These are phyloP conservation scores for Phascolomyces articulosus DNA, from an alignment of 371 early-diverging fungal genomes.

Conservation along the genomic window DNA sequence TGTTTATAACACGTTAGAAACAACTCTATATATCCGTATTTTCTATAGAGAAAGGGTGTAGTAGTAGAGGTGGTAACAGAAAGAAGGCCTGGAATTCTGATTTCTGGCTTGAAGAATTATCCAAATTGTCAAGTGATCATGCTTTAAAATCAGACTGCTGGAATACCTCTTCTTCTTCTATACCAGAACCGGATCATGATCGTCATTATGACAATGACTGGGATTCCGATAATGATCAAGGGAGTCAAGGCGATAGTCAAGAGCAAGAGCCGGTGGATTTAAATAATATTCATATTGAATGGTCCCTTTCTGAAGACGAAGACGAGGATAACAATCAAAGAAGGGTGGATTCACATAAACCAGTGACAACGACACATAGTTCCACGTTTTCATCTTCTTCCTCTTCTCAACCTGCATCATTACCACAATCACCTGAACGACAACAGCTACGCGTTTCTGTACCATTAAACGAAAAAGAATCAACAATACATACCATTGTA, in stretches of 20 bases:
- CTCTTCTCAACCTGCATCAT: too few species aligned
- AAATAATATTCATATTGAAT: neutral
- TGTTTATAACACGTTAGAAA: too few species aligned
- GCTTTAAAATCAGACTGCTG: constrained; percentile 5
- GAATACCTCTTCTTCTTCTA: neutral
- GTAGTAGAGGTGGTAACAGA: neutral
- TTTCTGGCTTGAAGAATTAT: constrained; percentile 7
- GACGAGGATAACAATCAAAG: neutral
- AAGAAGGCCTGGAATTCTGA: constrained; percentile 12
- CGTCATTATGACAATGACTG: neutral
- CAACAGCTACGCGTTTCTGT: too few species aligned
- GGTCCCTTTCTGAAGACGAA: neutral
- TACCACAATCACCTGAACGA: too few species aligned
- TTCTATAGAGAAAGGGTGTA: neutral
- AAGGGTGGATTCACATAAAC: too few species aligned
- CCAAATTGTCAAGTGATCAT: constrained; percentile 5
- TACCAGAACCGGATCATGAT: neutral
- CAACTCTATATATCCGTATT: neutral
- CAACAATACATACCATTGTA: neutral
- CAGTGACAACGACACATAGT: too few species aligned
- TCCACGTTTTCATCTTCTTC: too few species aligned
- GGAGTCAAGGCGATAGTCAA: neutral
- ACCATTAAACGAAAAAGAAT: neutral
- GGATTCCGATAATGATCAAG: neutral
- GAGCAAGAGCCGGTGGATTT: neutral